Conservation (phyloP, 2,329 filamentous ascomycete genomes). For the Clathrospora elynae region DNA sequence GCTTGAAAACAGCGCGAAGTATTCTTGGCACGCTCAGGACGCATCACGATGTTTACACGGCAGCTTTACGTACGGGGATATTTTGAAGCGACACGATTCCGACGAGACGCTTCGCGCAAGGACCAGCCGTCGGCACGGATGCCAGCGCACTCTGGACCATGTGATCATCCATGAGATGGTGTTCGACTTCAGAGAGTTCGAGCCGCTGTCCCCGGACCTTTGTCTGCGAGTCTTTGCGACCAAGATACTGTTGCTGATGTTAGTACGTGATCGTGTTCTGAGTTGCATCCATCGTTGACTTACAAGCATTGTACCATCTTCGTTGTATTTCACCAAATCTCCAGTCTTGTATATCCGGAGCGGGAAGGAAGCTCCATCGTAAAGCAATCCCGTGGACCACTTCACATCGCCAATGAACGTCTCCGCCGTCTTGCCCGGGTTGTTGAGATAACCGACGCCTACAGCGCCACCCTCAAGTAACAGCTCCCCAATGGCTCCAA, state of each 20-base stretch:
- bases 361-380: background rate
- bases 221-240: conserved; percentile 42
- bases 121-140: conserved; percentile 34
- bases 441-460: conserved; percentile 40
- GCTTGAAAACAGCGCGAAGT: too few species aligned
- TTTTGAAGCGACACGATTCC: conserved; percentile 35
- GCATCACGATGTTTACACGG: too few species aligned
- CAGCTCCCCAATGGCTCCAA: conserved; percentile 51
- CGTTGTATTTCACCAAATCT: conserved; percentile 45
- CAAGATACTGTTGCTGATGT: conserved; percentile 30
- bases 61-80: conserved; percentile 4
- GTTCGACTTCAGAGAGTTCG: conserved; percentile 54
- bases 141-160: conserved; percentile 38
- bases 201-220: conserved; percentile 53
- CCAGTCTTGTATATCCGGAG: conserved; percentile 45
- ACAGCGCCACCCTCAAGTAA: conserved; percentile 48
- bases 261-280: background rate
- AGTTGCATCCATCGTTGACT: background rate
- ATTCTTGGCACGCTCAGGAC: too few species aligned
- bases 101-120: conserved; percentile 42
- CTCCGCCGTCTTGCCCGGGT: conserved; percentile 38
- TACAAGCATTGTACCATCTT: conserved; percentile 41
- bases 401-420: conserved; percentile 31
- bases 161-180: conserved; percentile 46
- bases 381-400: conserved; percentile 22